A percentile compares a stretch with the other conserved stretches of the same genome.
phyloP scores from a whole-genome alignment of 225 moss, liverwort and hornwort species.

The Marchantia paleacea region DNA sequence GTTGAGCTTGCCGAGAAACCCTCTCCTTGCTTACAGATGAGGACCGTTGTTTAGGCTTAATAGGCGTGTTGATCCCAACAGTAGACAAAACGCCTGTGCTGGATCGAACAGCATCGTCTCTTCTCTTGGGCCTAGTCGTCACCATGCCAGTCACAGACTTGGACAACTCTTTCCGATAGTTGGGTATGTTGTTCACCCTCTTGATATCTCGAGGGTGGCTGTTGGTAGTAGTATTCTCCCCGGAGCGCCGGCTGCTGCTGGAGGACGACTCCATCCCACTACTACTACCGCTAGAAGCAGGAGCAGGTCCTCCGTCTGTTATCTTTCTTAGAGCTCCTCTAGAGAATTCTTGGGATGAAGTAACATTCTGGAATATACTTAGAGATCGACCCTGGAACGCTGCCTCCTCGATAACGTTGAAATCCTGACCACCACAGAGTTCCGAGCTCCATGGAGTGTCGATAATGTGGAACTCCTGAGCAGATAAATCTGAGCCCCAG shows the following conservation, averaged over 20 bases:
- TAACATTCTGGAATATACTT: slow-evolving; percentile 44
- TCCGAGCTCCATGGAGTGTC: slow-evolving; percentile 52
- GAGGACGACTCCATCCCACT: slow-evolving; percentile 21
- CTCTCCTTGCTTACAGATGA: slow-evolving; percentile 31
- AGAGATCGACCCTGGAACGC: slow-evolving; percentile 41
- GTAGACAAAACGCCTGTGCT: slow-evolving; percentile 40
- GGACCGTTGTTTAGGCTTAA: slow-evolving; percentile 36
- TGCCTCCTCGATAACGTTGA: slow-evolving; percentile 46
- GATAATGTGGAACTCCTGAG: slow-evolving; percentile 46
- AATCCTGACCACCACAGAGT: slow-evolving; percentile 36
- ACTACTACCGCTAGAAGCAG: not conserved
- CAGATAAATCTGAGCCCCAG: slow-evolving; percentile 44
- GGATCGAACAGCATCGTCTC: slow-evolving; percentile 36
- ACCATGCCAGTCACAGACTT: slow-evolving; percentile 33
- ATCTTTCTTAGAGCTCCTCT: slow-evolving; percentile 33
- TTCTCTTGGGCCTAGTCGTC: slow-evolving; percentile 25
- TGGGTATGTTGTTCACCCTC: slow-evolving; percentile 13
- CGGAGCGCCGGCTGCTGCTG: not conserved
- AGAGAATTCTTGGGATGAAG: slow-evolving; percentile 39
- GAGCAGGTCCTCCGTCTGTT: slow-evolving; percentile 23
- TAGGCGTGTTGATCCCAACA: slow-evolving; percentile 42
- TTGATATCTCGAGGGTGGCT: slow-evolving; percentile 30
- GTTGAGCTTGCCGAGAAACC: slow-evolving; percentile 5
- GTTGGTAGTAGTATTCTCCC: not conserved
- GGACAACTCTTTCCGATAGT: slow-evolving; percentile 34